phyloP scores from a whole-genome alignment of 1,139 yeast species.

The Geotrichum citri-aurantii region DNA sequence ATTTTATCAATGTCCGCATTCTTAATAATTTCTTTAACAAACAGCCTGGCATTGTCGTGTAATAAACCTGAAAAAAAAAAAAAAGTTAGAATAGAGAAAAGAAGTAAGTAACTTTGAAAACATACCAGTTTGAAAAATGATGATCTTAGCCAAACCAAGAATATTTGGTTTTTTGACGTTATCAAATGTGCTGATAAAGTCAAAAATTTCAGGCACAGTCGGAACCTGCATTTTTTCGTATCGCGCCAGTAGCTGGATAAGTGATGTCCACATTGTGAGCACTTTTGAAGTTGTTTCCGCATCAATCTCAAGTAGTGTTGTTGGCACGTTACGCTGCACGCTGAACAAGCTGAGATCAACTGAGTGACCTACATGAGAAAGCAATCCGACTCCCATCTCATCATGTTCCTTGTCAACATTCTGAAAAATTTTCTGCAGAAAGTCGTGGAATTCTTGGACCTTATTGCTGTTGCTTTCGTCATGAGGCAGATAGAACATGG shows the following conservation, averaged over 20 bases:
- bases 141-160: slow-evolving; percentile 6
- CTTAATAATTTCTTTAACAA: slow-evolving; percentile 20
- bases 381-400: slow-evolving; percentile 15
- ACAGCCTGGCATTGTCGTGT: slow-evolving; percentile 15
- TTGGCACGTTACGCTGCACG: slow-evolving; percentile 8
- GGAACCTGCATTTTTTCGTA: slow-evolving; percentile 9
- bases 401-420: slow-evolving; percentile 1
- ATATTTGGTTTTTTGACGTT: slow-evolving; percentile 9
- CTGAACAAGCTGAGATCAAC: slow-evolving; percentile 11
- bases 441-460: not conserved
- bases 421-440: not conserved
- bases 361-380: slow-evolving; percentile 2
- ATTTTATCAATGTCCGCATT: slow-evolving; percentile 1
- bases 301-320: slow-evolving; percentile 12
- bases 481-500: slow-evolving; percentile 11
- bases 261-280: slow-evolving; percentile 10
- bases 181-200: not conserved
- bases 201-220: slow-evolving; percentile 1
- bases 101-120: not conserved
- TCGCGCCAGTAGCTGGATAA: slow-evolving; percentile 10
- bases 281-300: slow-evolving; percentile 11
- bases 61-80: slow-evolving; percentile 9
- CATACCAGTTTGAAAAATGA: slow-evolving; percentile 4
- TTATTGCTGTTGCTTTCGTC: not conserved
- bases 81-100: not conserved